phyloP scores from a whole-genome alignment of 306 rosid species.

The Hippophae tibetana region DNA sequence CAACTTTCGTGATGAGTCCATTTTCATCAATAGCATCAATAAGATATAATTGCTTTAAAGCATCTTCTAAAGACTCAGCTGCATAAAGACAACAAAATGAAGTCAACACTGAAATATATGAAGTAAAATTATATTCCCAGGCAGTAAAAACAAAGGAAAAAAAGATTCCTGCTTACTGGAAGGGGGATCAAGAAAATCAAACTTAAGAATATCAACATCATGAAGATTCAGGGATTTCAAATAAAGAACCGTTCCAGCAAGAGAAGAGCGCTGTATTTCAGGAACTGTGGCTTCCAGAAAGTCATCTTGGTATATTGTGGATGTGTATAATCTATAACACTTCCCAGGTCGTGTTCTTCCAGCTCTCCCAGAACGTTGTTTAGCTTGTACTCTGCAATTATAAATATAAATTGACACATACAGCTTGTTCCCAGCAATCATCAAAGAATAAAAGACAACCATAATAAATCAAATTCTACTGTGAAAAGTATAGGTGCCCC shows the following conservation, averaged over 20 bases:
- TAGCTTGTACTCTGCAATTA: conserved; percentile 83
- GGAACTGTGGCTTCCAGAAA: conserved; percentile 88
- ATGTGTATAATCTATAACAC: conserved; percentile 88
- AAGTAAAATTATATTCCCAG: too few relatives aligned
- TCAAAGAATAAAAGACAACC: background rate
- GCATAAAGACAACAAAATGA: conserved; percentile 36
- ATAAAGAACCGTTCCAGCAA: conserved; percentile 87
- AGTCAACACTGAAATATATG: conserved; percentile 4
- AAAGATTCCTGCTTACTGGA: conserved; percentile 35
- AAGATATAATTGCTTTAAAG: conserved; percentile 85
- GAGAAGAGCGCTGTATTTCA: conserved; percentile 92
- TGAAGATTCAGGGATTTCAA: conserved; percentile 92
- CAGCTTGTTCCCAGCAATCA: background rate
- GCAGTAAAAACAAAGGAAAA: background rate
- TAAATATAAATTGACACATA: background rate
- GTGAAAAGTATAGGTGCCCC: too few relatives aligned
- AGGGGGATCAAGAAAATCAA: conserved; percentile 90
- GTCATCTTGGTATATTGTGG: conserved; percentile 50
- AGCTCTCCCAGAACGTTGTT: conserved; percentile 94
- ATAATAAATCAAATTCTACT: background rate
- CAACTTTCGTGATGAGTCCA: conserved; percentile 71
- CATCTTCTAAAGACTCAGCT: conserved; percentile 88
- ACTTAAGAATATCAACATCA: conserved; percentile 85
- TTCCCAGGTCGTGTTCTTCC: conserved; percentile 96
- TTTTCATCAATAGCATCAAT: conserved; percentile 85